Percentiles rank a stretch among this genome's conserved stretches.
Conservation (phyloP, 257 asterid species). For the Solanum megistacrolobum region DNA sequence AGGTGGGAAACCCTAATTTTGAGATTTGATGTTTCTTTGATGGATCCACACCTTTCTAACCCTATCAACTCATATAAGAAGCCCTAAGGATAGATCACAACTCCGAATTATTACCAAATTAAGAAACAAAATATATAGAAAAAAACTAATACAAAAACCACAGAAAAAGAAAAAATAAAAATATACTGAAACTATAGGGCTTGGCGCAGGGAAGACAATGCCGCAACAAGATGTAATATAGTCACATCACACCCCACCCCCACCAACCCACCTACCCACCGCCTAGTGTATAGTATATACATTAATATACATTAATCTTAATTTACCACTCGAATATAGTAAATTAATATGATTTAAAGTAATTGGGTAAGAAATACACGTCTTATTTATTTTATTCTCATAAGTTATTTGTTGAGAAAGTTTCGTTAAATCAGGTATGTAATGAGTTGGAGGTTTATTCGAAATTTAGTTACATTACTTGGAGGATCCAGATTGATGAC, state of each 20-base stretch:
- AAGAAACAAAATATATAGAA: background rate
- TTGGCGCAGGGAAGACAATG: slow-evolving; percentile 38
- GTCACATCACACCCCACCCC: background rate
- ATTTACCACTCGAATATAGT: background rate
- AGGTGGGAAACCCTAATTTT: slow-evolving; percentile 64
- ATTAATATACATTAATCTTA: background rate
- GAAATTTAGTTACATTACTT: background rate
- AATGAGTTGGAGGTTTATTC: background rate
- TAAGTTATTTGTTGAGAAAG: background rate
- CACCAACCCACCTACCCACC: background rate
- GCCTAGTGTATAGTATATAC: background rate
- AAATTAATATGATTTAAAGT: background rate
- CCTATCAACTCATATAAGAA: slow-evolving; percentile 14
- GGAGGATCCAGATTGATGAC: background rate
- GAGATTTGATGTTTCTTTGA: slow-evolving; percentile 15
- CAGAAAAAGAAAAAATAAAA: slow-evolving; percentile 6
- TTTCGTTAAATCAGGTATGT: background rate
- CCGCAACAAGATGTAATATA: background rate
- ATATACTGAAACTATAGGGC: slow-evolving; percentile 55
- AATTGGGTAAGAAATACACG: background rate
- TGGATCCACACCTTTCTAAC: slow-evolving; percentile 65
- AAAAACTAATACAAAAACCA: background rate
- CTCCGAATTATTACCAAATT: slow-evolving; percentile 7
- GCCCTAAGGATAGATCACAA: slow-evolving; percentile 15
- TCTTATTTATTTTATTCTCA: background rate